phyloP scores from a whole-genome alignment of 1,284 basidiomycete genomes.

The Ustilago xerochloae region DNA sequence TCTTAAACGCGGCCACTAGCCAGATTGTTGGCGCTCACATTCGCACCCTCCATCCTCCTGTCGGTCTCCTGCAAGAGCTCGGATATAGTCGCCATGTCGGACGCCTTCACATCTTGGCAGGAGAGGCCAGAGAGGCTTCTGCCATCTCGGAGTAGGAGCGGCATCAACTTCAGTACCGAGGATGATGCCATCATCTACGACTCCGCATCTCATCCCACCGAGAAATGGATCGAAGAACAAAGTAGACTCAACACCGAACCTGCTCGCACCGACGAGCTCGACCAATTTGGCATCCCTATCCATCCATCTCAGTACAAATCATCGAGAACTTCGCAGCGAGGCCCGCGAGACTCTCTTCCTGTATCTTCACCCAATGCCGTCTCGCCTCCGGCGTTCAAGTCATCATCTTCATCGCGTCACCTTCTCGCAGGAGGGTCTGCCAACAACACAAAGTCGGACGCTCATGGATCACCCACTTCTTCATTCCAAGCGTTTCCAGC shows the following conservation, averaged over 20 bases:
- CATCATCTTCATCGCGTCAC: constrained; percentile 20
- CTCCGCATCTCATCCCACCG: constrained; percentile 15
- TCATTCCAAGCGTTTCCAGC: background rate
- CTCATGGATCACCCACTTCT: constrained; percentile 7
- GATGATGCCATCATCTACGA: background rate
- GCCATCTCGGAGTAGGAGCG: background rate
- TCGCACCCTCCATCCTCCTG: background rate
- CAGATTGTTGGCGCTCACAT: background rate
- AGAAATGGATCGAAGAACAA: constrained; percentile 30
- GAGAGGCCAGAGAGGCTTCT: constrained; percentile 43
- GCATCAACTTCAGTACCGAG: background rate
- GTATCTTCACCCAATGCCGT: constrained; percentile 2
- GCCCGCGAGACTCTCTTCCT: constrained; percentile 1
- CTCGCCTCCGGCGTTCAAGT: constrained; percentile 14
- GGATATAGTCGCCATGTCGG: constrained; percentile 18
- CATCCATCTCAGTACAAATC: constrained; percentile 21
- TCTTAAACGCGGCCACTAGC: background rate
- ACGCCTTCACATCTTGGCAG: constrained; percentile 35
- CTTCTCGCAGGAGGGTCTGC: background rate
- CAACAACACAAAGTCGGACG: background rate
- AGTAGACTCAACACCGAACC: constrained; percentile 6
- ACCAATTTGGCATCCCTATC: constrained; percentile 37
- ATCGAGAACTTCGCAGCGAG: background rate
- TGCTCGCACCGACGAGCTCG: constrained; percentile 25
- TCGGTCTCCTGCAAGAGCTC: background rate